phyloP scores from a whole-genome alignment of 106 monocot species.

The Iris macrosiphon region DNA sequence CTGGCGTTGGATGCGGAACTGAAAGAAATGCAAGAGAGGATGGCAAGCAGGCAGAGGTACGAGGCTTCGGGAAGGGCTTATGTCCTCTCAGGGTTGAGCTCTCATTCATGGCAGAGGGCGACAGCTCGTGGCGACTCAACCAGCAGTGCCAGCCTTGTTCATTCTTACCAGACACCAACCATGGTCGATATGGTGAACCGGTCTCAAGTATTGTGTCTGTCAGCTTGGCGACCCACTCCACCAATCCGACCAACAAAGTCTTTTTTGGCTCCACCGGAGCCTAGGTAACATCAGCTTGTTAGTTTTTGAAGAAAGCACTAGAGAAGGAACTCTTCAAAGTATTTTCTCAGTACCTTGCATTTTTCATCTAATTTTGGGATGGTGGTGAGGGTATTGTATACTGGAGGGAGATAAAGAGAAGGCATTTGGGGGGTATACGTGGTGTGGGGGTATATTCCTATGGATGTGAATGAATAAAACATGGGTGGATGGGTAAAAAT shows the following conservation, averaged over 20 bases:
- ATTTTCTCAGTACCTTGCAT: not conserved
- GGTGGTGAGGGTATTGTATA: not conserved
- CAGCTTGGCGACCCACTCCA: constrained; percentile 13
- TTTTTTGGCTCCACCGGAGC: constrained; percentile 20
- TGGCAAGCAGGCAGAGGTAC: constrained; percentile 66
- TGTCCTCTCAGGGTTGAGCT: constrained; percentile 83
- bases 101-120: constrained; percentile 93
- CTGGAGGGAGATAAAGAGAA: not conserved
- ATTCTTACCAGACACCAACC: constrained; percentile 75
- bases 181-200: constrained; percentile 84
- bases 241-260: constrained; percentile 33
- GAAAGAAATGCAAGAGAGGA: constrained; percentile 89
- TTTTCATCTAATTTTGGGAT: constrained; percentile 3
- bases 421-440: not conserved
- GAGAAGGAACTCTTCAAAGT: not conserved
- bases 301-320: not conserved
- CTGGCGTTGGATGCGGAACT: constrained; percentile 60
- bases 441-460: too few species aligned
- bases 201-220: constrained; percentile 42
- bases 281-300: constrained; percentile 17
- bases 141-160: constrained; percentile 34
- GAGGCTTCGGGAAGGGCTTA: constrained; percentile 86
- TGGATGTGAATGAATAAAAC: too few species aligned
- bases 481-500: not conserved
- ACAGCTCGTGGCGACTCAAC: constrained; percentile 86